Percentiles rank a stretch among this genome's conserved stretches.
Evolutionary conservation across 441 rosid species (phyloP).

Genomic region (Biscutella laevigata): DNA sequence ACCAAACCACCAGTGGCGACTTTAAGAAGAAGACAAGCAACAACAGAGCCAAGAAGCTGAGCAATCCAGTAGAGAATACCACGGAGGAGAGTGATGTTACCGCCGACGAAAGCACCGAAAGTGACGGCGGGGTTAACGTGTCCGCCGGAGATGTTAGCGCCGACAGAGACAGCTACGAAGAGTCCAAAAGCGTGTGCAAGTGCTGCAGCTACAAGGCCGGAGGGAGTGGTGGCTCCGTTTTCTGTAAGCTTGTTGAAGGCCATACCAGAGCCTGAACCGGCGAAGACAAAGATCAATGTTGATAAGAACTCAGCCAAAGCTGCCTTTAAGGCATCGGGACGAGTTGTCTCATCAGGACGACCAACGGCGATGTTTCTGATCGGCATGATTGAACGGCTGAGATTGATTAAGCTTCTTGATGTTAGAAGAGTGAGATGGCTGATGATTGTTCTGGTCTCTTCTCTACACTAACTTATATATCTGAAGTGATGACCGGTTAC

Average conservation of each 20-base stretch:
- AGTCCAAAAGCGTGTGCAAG: constrained; percentile 70
- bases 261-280: constrained; percentile 86
- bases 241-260: constrained; percentile 73
- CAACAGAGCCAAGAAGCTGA: constrained; percentile 71
- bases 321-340: constrained; percentile 60
- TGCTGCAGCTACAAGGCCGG: constrained; percentile 68
- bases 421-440: constrained; percentile 14
- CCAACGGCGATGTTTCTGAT: constrained; percentile 75
- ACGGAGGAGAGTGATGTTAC: constrained; percentile 76
- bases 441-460: background rate
- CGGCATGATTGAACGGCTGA: constrained; percentile 46
- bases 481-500: constrained; percentile 21
- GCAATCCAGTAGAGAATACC: constrained; percentile 82
- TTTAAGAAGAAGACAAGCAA: constrained; percentile 69
- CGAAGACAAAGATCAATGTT: constrained; percentile 70
- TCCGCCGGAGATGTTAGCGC: constrained; percentile 84
- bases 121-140: constrained; percentile 90
- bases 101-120: constrained; percentile 80
- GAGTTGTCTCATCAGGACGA: constrained; percentile 48
- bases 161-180: constrained; percentile 70
- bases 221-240: constrained; percentile 58
- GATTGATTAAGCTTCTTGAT: background rate
- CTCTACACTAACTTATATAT: constrained; percentile 18
- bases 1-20: constrained; percentile 68
- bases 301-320: constrained; percentile 85